Evolutionary conservation across 805 yeast genomes (phyloP).

Genomic region (Phaffomyces thermotolerans): DNA sequence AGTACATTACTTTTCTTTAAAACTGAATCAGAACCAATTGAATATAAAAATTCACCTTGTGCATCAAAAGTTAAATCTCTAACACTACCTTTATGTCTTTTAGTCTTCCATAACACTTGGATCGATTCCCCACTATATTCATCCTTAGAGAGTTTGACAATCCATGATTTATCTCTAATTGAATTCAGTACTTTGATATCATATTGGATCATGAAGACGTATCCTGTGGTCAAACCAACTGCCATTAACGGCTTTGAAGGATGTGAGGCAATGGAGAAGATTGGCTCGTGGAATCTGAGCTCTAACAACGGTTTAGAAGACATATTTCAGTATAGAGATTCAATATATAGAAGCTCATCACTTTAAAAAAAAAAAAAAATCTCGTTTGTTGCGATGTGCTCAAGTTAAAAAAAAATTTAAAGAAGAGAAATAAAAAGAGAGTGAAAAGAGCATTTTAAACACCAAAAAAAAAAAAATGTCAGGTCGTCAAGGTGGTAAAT

Average conservation of each 20-base stretch:
- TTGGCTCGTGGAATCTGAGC: slow-evolving; percentile 43
- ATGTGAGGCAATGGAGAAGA: slow-evolving; percentile 75
- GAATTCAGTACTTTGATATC: slow-evolving; percentile 30
- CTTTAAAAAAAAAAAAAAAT: not conserved
- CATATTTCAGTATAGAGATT: not conserved
- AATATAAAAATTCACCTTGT: slow-evolving; percentile 42
- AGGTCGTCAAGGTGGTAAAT: slow-evolving; percentile 96
- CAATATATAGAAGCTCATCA: no score
- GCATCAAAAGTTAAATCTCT: slow-evolving; percentile 59
- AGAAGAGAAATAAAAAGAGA: no score
- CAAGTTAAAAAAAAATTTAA: not conserved
- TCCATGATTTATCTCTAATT: slow-evolving; percentile 21
- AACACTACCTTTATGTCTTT: slow-evolving; percentile 85
- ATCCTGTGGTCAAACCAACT: slow-evolving; percentile 79
- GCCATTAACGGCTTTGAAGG: slow-evolving; percentile 60
- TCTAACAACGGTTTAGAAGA: slow-evolving; percentile 27
- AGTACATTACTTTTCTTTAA: slow-evolving; percentile 65
- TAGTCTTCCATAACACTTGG: slow-evolving; percentile 62
- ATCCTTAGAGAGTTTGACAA: slow-evolving; percentile 14
- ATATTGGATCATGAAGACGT: slow-evolving; percentile 55
- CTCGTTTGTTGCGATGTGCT: no score
- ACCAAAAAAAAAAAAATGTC: no score
- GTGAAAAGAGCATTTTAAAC: no score
- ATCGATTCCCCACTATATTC: slow-evolving; percentile 20
- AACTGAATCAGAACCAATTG: slow-evolving; percentile 76